Evolutionary conservation across 768 basidiomycete species (phyloP).

Genomic region (Rhizopogon vinicolor): DNA sequence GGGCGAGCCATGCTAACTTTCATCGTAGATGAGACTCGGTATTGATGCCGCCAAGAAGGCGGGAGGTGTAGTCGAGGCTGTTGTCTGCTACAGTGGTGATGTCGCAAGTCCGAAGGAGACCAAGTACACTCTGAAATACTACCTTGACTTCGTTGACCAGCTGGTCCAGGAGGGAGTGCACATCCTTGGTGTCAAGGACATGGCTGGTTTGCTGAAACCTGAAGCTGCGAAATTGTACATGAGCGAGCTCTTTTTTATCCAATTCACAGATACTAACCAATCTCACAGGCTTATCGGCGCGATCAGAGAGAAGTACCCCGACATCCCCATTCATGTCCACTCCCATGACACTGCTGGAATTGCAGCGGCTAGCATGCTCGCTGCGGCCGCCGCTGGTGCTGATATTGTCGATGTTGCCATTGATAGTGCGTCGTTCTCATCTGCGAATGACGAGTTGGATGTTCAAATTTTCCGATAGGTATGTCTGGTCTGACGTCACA

Average conservation of each 20-base stretch:
- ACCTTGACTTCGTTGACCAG: conserved; percentile 91
- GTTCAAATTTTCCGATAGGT: conserved; percentile 39
- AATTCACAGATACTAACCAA: conserved; percentile 2
- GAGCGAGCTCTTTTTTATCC: neutral
- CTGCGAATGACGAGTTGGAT: neutral
- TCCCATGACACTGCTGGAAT: conserved; percentile 99
- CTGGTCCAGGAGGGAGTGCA: conserved; percentile 95
- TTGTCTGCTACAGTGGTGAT: conserved; percentile 98
- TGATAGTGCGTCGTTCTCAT: conserved; percentile 63
- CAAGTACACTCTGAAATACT: conserved; percentile 97
- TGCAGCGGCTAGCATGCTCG: conserved; percentile 95
- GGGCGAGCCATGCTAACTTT: conserved; percentile 10
- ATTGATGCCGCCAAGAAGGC: conserved; percentile 99
- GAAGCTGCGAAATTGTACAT: conserved; percentile 85
- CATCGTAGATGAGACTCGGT: conserved; percentile 83
- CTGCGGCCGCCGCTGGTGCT: conserved; percentile 93
- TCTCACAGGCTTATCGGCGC: conserved; percentile 77
- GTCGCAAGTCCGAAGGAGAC: conserved; percentile 91
- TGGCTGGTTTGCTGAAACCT: conserved; percentile 96
- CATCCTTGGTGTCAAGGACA: conserved; percentile 96
- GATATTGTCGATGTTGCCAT: conserved; percentile 98
- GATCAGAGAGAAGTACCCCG: conserved; percentile 93
- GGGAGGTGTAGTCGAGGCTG: conserved; percentile 96
- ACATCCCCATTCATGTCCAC: conserved; percentile 98
- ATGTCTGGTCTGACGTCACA: conserved; percentile 99